Evolutionary conservation across 1,139 yeast genomes (phyloP).

Genomic region (Diutina catenulata): DNA sequence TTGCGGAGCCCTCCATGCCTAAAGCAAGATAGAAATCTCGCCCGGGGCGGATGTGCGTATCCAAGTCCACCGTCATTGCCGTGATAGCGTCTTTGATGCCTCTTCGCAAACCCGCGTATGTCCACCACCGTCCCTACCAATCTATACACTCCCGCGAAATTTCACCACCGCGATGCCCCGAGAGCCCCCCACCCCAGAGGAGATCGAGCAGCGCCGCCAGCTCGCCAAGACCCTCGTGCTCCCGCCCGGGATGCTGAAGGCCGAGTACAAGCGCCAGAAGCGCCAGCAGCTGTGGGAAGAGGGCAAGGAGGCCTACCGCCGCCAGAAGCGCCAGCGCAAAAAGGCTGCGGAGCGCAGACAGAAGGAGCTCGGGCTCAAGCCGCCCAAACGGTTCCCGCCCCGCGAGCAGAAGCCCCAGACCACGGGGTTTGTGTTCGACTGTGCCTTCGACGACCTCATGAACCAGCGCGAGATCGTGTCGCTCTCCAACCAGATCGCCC

Average conservation of each 20-base stretch:
- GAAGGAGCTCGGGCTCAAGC: constrained; percentile 18
- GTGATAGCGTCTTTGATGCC: background rate
- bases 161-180: background rate
- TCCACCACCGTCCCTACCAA: too few relatives aligned
- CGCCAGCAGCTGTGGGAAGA: constrained; percentile 53
- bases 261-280: constrained; percentile 67
- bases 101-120: too few relatives aligned
- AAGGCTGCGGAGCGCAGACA: constrained; percentile 21
- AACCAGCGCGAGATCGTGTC: constrained; percentile 67
- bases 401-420: constrained; percentile 33
- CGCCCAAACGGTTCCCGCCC: constrained; percentile 16
- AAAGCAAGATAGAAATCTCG: constrained; percentile 35
- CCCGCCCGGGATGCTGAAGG: constrained; percentile 21
- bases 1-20: constrained; percentile 3
- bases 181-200: background rate
- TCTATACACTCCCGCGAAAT: background rate
- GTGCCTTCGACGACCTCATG: constrained; percentile 88
- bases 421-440: constrained; percentile 59
- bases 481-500: constrained; percentile 66
- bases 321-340: constrained; percentile 32
- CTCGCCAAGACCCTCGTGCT: background rate
- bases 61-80: constrained; percentile 24
- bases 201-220: background rate
- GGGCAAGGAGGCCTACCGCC: constrained; percentile 47
- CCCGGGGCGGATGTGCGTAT: constrained; percentile 25